Evolutionary conservation across 2,329 filamentous ascomycete genomes (phyloP).

Genomic region (Fusarium sp.): DNA sequence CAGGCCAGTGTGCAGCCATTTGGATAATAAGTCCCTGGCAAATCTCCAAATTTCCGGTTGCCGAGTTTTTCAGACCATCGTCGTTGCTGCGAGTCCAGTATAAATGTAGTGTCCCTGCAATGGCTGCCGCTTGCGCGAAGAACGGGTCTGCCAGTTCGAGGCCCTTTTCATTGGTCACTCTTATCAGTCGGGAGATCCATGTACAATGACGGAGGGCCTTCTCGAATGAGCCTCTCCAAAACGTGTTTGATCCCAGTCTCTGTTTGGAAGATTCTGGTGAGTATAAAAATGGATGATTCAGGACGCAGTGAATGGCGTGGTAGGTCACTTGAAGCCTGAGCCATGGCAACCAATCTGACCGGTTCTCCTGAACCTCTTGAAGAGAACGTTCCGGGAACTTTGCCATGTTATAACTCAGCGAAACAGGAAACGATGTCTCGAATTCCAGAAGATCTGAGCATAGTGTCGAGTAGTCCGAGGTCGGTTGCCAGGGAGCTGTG

Average conservation of each 20-base stretch:
- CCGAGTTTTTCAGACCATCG: background rate
- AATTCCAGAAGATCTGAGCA: slow-evolving; percentile 10
- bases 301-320: slow-evolving; percentile 20
- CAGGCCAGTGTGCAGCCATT: slow-evolving; percentile 26
- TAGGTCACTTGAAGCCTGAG: slow-evolving; percentile 21
- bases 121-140: slow-evolving; percentile 28
- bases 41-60: slow-evolving; percentile 8
- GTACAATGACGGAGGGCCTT: slow-evolving; percentile 29
- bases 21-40: slow-evolving; percentile 21
- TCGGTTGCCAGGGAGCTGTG: slow-evolving; percentile 17
- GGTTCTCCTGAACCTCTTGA: background rate
- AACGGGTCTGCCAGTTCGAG: slow-evolving; percentile 23
- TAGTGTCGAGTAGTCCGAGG: slow-evolving; percentile 21
- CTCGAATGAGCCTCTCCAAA: slow-evolving; percentile 26
- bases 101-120: slow-evolving; percentile 14
- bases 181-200: slow-evolving; percentile 30
- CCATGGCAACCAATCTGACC: slow-evolving; percentile 25
- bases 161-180: slow-evolving; percentile 13
- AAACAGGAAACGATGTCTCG: background rate
- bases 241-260: slow-evolving; percentile 12
- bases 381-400: background rate
- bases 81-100: slow-evolving; percentile 24
- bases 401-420: slow-evolving; percentile 18
- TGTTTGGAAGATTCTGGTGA: slow-evolving; percentile 4
- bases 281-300: slow-evolving; percentile 32